Percentiles rank a stretch among this genome's conserved stretches.
These are phyloP conservation scores for Cordyceps tenuipes DNA, from an alignment of 2,329 filamentous ascomycete species.

Conservation along the genomic window DNA sequence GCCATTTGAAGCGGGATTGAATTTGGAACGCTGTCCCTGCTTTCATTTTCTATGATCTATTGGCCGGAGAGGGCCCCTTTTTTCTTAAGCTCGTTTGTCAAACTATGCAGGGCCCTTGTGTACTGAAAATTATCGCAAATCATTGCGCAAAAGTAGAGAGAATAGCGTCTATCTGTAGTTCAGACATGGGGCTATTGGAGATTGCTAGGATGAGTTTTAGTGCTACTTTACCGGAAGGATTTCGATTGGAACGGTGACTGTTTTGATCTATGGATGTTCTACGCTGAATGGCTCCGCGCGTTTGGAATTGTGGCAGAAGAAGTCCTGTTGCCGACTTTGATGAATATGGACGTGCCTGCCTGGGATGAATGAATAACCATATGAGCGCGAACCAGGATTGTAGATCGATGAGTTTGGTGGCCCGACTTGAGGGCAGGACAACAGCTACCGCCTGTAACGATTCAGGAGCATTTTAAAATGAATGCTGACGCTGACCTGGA, in stretches of 20 bases:
- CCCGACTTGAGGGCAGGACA: neutral
- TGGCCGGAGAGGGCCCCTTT: neutral
- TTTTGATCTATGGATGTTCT: neutral
- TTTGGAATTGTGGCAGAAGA: neutral
- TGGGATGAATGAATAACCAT: neutral
- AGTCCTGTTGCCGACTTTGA: neutral
- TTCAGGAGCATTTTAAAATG: neutral
- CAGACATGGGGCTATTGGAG: slow-evolving; percentile 1
- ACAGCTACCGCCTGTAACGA: slow-evolving; percentile 6
- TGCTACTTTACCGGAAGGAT: slow-evolving; percentile 11
- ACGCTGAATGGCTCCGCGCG: neutral
- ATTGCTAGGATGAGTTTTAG: slow-evolving; percentile 12
- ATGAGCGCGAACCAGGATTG: neutral
- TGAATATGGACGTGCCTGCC: neutral
- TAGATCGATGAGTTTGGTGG: neutral
- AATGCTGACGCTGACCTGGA: neutral
- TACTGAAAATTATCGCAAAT: neutral
- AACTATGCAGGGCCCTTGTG: neutral
- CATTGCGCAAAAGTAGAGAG: neutral
- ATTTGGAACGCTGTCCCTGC: neutral
- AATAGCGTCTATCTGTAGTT: neutral
- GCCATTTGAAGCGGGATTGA: neutral
- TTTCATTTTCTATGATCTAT: neutral
- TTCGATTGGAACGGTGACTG: slow-evolving; percentile 9
- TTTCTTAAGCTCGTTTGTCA: neutral